Base-by-base conservation (phyloP, 192 early-diverging fungal species). In the Gigaspora rosea region DNA sequence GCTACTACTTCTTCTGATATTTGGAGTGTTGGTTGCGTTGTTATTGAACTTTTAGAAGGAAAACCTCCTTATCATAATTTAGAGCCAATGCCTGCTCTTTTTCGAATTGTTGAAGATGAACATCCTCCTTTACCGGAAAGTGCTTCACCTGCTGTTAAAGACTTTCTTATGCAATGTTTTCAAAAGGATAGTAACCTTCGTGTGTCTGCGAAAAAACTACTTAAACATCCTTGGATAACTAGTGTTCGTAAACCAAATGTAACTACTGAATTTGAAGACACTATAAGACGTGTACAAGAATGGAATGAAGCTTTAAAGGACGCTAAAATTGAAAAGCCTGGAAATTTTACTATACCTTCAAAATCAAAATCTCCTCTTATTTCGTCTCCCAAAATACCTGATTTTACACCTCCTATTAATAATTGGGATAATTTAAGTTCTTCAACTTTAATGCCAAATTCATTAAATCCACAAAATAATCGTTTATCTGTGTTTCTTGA, bases 141-240 rank as follows among this genome's bases (percentile, higher is more conserved):
- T 64, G 89, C 89, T 0, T 88, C 87, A 81, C 87, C 83, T 57
- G 80, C 78, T 18, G 81, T 95, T 5, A 83, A 82, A 12, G 90
- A 97, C 73, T 97, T 95, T 82, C 81, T 97, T 35, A 83, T 87
- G 49, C 80, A 86, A 62, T 95, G 94, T 71, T 93, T 95, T 61
- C 89, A 92, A 41, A 92, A 94, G 71, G 91, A 94, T 74, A 86
- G 88, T n/a, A 87, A 88, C 11, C 81, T 86, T 11, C 84, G 91
- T 20, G 86, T 88, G 2, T 85, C 89, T 1, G 94, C 95, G 6
- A 86, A 79, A 47, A 88, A 88, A 69, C 83, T 96, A 33, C 82
- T 90, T 18, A 80, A 85, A 51, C 94, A 94, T 79, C 82, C 87
- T 11, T 93, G 90, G 90, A 86, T 94, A 13, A 57, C 82, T 54